A percentile compares a stretch with the other conserved stretches of the same genome.
phyloP scores from a whole-genome alignment of 2,329 filamentous ascomycete species.

The Xylariaceae sp. region DNA sequence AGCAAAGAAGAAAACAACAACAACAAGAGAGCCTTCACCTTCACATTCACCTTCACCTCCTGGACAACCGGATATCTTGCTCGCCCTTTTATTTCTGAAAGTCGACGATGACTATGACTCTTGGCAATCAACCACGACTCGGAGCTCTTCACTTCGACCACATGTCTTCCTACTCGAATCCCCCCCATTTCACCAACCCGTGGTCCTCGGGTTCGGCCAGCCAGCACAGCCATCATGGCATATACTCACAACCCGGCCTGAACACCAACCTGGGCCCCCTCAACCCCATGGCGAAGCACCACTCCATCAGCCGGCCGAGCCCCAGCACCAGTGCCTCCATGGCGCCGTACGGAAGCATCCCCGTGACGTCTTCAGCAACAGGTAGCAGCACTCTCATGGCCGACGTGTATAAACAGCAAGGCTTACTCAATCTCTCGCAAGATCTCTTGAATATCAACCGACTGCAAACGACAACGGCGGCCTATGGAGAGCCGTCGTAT shows the following conservation, averaged over 20 bases:
- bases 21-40: constrained; percentile 22
- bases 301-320: constrained; percentile 49
- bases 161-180: constrained; percentile 62
- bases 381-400: constrained; percentile 57
- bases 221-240: constrained; percentile 51
- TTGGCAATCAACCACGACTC: constrained; percentile 83
- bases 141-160: constrained; percentile 74
- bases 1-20: too few relatives aligned
- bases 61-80: constrained; percentile 19
- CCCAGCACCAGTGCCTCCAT: constrained; percentile 56
- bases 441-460: constrained; percentile 69
- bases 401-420: constrained; percentile 55
- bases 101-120: constrained; percentile 83
- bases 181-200: constrained; percentile 83
- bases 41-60: constrained; percentile 7
- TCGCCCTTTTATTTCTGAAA: constrained; percentile 12
- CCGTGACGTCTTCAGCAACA: constrained; percentile 68
- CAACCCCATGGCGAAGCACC: constrained; percentile 53
- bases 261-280: constrained; percentile 53
- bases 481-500: constrained; percentile 66
- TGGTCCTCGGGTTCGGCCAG: constrained; percentile 63
- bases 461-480: constrained; percentile 54
- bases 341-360: constrained; percentile 66
- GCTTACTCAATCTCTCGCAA: constrained; percentile 66
- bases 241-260: constrained; percentile 56